Base-by-base conservation (phyloP, 495 filamentous ascomycete genomes). In the Xeromyces bisporus region DNA sequence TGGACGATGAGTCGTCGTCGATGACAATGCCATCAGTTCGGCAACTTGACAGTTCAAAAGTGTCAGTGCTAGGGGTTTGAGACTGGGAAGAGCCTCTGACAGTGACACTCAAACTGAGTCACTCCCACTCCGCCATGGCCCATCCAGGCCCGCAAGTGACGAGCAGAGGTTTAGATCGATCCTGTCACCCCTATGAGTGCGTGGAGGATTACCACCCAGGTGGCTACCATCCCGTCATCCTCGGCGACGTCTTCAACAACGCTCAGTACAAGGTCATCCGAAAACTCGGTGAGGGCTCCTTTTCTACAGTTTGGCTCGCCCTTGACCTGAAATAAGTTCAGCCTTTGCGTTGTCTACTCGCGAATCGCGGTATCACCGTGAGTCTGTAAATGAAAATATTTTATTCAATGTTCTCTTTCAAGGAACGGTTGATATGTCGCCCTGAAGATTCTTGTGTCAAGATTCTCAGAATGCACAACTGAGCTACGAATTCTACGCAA, bases 221-320 rank as follows among this genome's bases (percentile, higher is more conserved):
- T 20, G 46, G 52, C 18, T 63, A 51, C 39, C 62, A 67, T 44
- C 62, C 62, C 5, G 48, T 65, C 16, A 18, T 31, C 38, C 31
- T 63, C 25, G 52, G 51, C 6, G 62, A 64, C 25, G 33, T 39
- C 7, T 57, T 62, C 34, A 41, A 56, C 12, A 24, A 54, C 30
- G 36, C 33, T 11, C 37, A 43, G 31, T 67, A 64, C 37, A 41
- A 42, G 15, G 41, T 66, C 16, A 40, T 59, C 7, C 48, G 55
- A 15, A 67, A 67, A 41, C 55, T 64, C 12, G 61, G 61, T 11
- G 36, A 54, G 2, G 62, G 61, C 25, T 44, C 41, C 5, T 62
- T 42, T 37, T 62, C 58, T 6, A 65, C 58, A 3, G 57, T 63
- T 31, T 67, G 62, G 61, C 43, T 65, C 13, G 56, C 55, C 20